phyloP scores from a whole-genome alignment of 139 green algal species.

The Nannochloris sp. region DNA sequence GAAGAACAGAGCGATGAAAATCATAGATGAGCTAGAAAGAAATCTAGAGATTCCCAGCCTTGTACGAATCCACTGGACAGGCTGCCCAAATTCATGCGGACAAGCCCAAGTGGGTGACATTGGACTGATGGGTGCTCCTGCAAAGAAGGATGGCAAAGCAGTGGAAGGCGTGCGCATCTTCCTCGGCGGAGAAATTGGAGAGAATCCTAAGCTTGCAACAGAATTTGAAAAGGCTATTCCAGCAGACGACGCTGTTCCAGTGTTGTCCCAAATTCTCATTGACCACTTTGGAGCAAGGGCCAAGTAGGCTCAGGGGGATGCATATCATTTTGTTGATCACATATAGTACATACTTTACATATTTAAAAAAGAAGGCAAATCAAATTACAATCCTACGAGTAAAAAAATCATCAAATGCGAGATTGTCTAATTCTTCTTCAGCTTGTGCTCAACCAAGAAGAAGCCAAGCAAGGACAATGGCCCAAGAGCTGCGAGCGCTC shows the following conservation, averaged over 20 bases:
- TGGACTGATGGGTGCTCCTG: constrained; percentile 84
- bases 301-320: too few species aligned
- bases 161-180: constrained; percentile 87
- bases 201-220: constrained; percentile 42
- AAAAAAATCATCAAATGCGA: background rate
- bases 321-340: too few species aligned
- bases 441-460: constrained; percentile 13
- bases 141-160: constrained; percentile 80
- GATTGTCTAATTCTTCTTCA: constrained; percentile 16
- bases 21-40: constrained; percentile 74
- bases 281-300: constrained; percentile 53
- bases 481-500: constrained; percentile 12
- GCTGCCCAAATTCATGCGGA: constrained; percentile 96
- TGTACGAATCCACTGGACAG: constrained; percentile 95
- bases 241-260: constrained; percentile 55
- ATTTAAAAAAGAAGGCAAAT: too few species aligned
- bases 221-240: constrained; percentile 65
- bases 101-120: constrained; percentile 84
- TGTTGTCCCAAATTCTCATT: constrained; percentile 71
- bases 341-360: too few species aligned
- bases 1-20: constrained; percentile 67
- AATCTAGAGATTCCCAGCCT: constrained; percentile 65
- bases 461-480: constrained; percentile 14
- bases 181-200: constrained; percentile 63
- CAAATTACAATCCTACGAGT: background rate